Base-by-base conservation (phyloP, 2,329 filamentous ascomycete genomes). In the Aspergillus sp. region DNA sequence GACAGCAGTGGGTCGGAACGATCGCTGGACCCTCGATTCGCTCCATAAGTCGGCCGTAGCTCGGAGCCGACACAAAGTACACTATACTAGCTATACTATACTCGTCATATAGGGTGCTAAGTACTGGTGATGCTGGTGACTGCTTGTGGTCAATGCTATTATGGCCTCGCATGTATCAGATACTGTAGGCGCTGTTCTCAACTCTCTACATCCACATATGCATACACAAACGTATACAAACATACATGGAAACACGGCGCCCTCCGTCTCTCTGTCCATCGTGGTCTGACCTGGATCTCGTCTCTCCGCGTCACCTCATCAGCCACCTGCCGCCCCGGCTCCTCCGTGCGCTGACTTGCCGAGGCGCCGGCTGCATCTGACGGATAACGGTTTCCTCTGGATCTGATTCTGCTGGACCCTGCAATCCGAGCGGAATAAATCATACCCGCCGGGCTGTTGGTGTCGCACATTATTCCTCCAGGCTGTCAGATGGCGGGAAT, bases 21-120 rank as follows among this genome's bases (percentile, higher is more conserved):
- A 56, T 56, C 54, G 54, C 12, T n/a, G 39, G 46, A 27, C 42
- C 54, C 42, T 57, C 49, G 44, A 53, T 54, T 54, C 9, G 44
- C 50, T 7, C 24, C 24, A 24, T 24, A 1, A 7, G 39, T 48
- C 56, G 56, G 56, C 51, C 56, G 51, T 44, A 17, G 20, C 39
- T 58, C 56, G 56, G 56, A 42, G 30, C 56, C 56, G 56, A 45
- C 1, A 8, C 11, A 30, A 9, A 30, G 8, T 30, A 27, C 8
- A 30, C 8, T 30, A 30, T 30, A 30, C 7, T 30, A 3, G 9
- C 7, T 30, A 20, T 30, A 30, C 2, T 27, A 9, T 27, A n/a
- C n/a, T n/a, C 19, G 19, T 24, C 9, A 2, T 27, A 30, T 30
- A 30, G 27, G 3, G 9, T 30, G 3, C 27, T 9, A 9, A 30